Conservation (phyloP, 768 basidiomycete species). For the Mycena belliarum region DNA sequence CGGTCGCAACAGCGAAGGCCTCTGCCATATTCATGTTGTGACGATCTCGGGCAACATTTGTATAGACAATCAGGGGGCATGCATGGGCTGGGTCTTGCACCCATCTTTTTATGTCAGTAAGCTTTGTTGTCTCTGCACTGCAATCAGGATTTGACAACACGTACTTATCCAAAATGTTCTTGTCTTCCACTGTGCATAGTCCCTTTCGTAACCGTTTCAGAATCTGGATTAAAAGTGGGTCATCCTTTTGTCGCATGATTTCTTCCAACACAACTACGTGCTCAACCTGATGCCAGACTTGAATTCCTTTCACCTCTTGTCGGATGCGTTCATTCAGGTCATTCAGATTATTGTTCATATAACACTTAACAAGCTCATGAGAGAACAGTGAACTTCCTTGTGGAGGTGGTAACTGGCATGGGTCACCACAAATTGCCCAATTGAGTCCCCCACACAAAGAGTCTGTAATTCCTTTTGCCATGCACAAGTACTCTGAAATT, state of each 20-base stretch:
- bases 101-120: constrained; percentile 2
- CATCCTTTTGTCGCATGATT: constrained; percentile 24
- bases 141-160: background rate
- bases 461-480: constrained; percentile 6
- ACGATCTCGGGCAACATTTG: constrained; percentile 1
- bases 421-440: constrained; percentile 4
- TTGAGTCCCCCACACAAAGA: constrained; percentile 1
- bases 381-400: background rate
- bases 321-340: background rate
- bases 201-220: constrained; percentile 3
- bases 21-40: constrained; percentile 1
- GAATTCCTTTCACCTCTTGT: background rate
- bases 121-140: background rate
- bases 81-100: background rate
- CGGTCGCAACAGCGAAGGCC: constrained; percentile 12
- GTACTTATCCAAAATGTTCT: constrained; percentile 4
- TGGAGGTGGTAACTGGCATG: constrained; percentile 11
- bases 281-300: constrained; percentile 8
- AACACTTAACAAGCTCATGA: background rate
- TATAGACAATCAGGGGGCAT: constrained; percentile 2
- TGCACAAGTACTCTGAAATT: constrained; percentile 4
- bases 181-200: background rate
- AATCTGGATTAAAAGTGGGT: background rate
- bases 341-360: constrained; percentile 1
- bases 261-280: constrained; percentile 15